Base-by-base conservation (phyloP, 805 yeast species). In the Nakazawaea sp. region DNA sequence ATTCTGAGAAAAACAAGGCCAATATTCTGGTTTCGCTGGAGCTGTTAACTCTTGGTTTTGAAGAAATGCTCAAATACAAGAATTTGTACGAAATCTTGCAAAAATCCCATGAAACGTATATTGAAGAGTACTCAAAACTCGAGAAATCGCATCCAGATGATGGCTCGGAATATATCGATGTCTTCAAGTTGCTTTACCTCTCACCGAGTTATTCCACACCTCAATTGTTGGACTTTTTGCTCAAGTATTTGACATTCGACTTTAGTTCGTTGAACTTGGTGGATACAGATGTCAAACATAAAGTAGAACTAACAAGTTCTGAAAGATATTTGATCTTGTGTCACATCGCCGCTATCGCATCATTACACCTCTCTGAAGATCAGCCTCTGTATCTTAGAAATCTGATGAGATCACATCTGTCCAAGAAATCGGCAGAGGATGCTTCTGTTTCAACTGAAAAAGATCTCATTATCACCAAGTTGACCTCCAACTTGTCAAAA, bases 181-280 rank as follows among this genome's bases (percentile, higher is more conserved):
- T 48, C 13, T 64, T 62, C 19, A 61, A 58, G 33, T 41, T 48
- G 11, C 42, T 74, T 3, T 66, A 60, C 38, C 50, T 50, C 10
- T 42, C 57, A 11, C 58, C 64, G 1, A 44, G 51, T 4, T 68
- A 62, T 42, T 46, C 40, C 13, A 42, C 43, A n/a, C 52, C 38
- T 49, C 43, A 33, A 34, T 49, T 33, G 45, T 65, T 75, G 52
- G 68, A 65, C 33, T 45, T 58, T 15, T 47, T 74, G 10, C 43
- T 68, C 1, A 54, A 61, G 2, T 72, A 66, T 44, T 48, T 68
- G 4, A 45, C 68, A 15, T 58, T 62, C 31, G 85, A 75, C 46
- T 32, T 62, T 2, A 62, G 74, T 0, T 53, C 70, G 1, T 39
- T 62, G 16, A 35, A 46, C 0, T 30, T 41, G 1, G 40, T 62